Base-by-base conservation (phyloP, 2,329 filamentous ascomycete genomes). In the Colletotrichum sp. region DNA sequence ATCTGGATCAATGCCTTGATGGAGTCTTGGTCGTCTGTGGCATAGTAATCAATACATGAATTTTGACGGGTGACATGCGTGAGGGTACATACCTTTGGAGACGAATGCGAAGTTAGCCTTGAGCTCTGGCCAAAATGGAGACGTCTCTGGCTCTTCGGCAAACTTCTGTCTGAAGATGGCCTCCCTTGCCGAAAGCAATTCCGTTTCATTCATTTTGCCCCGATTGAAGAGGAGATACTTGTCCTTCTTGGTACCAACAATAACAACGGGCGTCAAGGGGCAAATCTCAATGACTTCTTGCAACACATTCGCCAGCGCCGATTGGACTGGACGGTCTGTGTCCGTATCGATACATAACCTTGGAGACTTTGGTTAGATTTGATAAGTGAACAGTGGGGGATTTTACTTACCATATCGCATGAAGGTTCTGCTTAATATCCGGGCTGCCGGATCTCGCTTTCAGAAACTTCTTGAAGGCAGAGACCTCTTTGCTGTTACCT, bases 211-310 rank as follows among this genome's bases (percentile, higher is more conserved):
- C 10, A 16, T 7, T 7, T 58, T 7, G 16, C 10, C 13, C 5
- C n/a, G 30, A 43, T 67, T 48, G 10, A 69, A 18, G 4, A 52
- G 52, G n/a, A 81, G 66, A 30, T 78, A 80, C 62, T 78, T 75
- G 34, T 81, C 80, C 73, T 81, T 81, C 71, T 80, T 81, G 0
- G 79, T 81, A 7, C 80, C 78, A 21, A 81, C 79, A 8, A 81
- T 67, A 21, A 81, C 68, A 1, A 81, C 78, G 2, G 79, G 80
- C 6, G 79, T 77, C 18, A 71, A 66, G 6, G 78, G 73, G 6
- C 77, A 75, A n/a, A 77, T 77, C 26, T 73, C 71, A 6, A 77
- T 75, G 5, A 81, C 77, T 13, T 77, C 69, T 21, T 79, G 71
- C 24, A 81, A 77, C 10, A 81, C 79, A 26, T 78, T 80, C 59